Evolutionary conservation across 345 rosid genomes (phyloP).

Genomic region (Acer saccharum): DNA sequence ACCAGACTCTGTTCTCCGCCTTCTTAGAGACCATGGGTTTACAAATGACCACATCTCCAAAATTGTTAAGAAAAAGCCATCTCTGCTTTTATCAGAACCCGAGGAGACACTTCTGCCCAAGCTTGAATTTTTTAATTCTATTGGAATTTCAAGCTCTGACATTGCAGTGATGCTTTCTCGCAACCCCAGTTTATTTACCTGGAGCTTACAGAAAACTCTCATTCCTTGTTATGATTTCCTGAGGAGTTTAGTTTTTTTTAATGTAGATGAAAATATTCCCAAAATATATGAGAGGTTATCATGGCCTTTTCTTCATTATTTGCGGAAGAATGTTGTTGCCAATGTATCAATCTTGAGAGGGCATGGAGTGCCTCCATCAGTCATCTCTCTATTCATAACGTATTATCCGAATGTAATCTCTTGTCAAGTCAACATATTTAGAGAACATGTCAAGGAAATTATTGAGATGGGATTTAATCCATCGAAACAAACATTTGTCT

Average conservation of each 20-base stretch:
- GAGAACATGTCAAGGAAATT: constrained; percentile 20
- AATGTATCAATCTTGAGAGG: constrained; percentile 21
- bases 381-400: constrained; percentile 19
- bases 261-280: not conserved
- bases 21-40: constrained; percentile 42
- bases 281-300: not conserved
- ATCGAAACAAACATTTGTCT: constrained; percentile 12
- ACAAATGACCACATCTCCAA: constrained; percentile 26
- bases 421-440: constrained; percentile 9
- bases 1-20: constrained; percentile 40
- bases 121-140: constrained; percentile 6
- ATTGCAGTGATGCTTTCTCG: not conserved
- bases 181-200: not conserved
- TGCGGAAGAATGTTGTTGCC: constrained; percentile 21
- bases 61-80: not conserved
- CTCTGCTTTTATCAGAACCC: not conserved
- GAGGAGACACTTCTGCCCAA: constrained; percentile 11
- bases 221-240: constrained; percentile 6
- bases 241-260: not conserved
- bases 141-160: not conserved
- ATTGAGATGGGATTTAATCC: constrained; percentile 33
- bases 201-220: constrained; percentile 9
- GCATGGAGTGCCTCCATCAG: constrained; percentile 21
- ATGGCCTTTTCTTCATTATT: not conserved
- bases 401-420: constrained; percentile 19